A percentile compares a stretch with the other conserved stretches of the same genome.
These are phyloP conservation scores for Xylaria sp. DNA, from an alignment of 2,329 filamentous ascomycete genomes.

Conservation along the genomic window DNA sequence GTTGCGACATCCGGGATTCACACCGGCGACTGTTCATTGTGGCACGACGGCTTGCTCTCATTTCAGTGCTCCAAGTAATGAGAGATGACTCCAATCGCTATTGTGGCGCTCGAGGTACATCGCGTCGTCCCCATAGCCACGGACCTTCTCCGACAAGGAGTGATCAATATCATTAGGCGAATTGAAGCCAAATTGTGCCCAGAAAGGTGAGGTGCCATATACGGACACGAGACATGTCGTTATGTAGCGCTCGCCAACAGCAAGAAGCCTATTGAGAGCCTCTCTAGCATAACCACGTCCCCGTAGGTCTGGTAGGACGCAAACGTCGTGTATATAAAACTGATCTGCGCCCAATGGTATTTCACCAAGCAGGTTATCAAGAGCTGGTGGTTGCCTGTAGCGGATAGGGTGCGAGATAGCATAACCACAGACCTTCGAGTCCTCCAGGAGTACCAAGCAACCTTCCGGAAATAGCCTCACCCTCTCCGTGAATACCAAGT, in stretches of 20 bases:
- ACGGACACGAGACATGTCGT: constrained; percentile 44
- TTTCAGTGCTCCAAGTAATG: neutral
- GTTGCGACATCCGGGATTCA: neutral
- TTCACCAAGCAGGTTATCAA: constrained; percentile 40
- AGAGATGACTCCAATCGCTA: neutral
- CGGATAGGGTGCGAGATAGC: constrained; percentile 46
- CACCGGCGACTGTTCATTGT: neutral
- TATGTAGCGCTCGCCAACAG: constrained; percentile 34
- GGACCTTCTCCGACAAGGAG: constrained; percentile 39
- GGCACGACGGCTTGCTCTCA: neutral
- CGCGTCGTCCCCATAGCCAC: constrained; percentile 43
- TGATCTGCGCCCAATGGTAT: constrained; percentile 41
- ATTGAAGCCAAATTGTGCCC: constrained; percentile 43
- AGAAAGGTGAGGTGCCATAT: constrained; percentile 44
- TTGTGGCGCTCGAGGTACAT: constrained; percentile 34
- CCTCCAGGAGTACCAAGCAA: constrained; percentile 40
- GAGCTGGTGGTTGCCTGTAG: constrained; percentile 38
- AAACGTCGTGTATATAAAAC: constrained; percentile 48
- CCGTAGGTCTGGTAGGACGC: constrained; percentile 38
- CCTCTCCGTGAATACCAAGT: constrained; percentile 42
- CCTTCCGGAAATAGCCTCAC: constrained; percentile 43
- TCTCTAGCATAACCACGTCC: constrained; percentile 37
- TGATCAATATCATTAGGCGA: constrained; percentile 30
- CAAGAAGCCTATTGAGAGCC: constrained; percentile 35
- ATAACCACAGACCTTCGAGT: constrained; percentile 41